Evolutionary conservation across 73 alveolate genomes (phyloP).

Genomic region (Effrenium voratum): DNA sequence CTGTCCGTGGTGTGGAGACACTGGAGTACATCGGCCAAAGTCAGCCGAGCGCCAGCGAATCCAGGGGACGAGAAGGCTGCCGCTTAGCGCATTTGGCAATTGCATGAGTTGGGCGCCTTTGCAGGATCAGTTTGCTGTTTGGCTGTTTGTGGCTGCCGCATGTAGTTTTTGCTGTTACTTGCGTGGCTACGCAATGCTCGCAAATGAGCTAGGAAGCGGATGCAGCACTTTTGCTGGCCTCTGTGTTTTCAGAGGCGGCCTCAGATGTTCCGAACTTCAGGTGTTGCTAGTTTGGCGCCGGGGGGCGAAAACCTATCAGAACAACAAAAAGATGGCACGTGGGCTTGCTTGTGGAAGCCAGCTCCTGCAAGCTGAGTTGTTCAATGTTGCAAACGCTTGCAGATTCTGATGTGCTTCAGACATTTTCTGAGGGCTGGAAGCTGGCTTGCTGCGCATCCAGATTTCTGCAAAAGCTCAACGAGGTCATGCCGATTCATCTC

Average conservation of each 20-base stretch:
- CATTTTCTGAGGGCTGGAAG: slow-evolving; percentile 1
- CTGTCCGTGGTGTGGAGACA: neutral
- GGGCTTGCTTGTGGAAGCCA: neutral
- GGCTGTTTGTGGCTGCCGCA: neutral
- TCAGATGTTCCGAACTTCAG: neutral
- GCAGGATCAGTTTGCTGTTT: neutral
- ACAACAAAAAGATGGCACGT: neutral
- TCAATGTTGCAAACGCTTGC: neutral
- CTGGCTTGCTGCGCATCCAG: neutral
- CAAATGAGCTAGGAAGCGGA: neutral
- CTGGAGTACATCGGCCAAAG: neutral
- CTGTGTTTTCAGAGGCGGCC: neutral
- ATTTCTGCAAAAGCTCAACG: neutral
- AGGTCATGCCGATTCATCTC: neutral
- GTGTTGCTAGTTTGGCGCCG: too few species aligned
- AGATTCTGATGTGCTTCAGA: too few species aligned
- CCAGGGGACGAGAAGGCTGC: neutral
- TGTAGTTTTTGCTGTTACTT: neutral
- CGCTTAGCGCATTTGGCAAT: neutral
- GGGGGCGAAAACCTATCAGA: too few species aligned
- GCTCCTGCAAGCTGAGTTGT: neutral
- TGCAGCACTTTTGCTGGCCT: neutral
- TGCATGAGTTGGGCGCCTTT: neutral
- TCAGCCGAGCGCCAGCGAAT: neutral
- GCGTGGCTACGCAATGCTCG: neutral